Conservation (phyloP, 331 rosid genomes). For the Spiraea crenata region DNA sequence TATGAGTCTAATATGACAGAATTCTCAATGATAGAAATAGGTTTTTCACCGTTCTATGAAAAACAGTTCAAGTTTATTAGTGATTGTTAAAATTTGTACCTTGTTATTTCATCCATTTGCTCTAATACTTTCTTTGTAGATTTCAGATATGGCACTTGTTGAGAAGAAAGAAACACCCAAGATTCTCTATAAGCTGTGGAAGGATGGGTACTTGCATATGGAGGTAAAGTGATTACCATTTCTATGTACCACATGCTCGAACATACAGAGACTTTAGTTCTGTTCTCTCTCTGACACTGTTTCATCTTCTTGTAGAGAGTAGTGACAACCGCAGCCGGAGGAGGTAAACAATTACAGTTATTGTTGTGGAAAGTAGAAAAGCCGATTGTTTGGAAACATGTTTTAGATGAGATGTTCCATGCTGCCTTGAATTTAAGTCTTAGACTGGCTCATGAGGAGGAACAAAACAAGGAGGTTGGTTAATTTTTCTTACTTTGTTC, state of each 20-base stretch:
- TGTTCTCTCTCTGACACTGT: neutral
- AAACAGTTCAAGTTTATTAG: neutral
- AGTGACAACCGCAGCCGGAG: slow-evolving; percentile 12
- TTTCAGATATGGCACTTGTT: slow-evolving; percentile 68
- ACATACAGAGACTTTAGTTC: neutral
- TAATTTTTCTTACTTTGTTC: neutral
- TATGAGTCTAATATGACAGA: neutral
- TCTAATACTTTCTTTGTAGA: slow-evolving; percentile 30
- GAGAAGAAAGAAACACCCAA: slow-evolving; percentile 81
- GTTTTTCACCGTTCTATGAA: neutral
- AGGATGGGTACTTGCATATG: slow-evolving; percentile 79
- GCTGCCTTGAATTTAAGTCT: slow-evolving; percentile 77
- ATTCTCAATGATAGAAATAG: neutral
- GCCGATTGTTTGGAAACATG: slow-evolving; percentile 57
- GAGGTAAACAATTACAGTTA: slow-evolving; percentile 29
- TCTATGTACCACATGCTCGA: neutral
- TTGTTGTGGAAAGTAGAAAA: slow-evolving; percentile 78
- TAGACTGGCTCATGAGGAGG: slow-evolving; percentile 56
- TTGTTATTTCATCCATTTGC: neutral
- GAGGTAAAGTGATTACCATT: slow-evolving; percentile 52
- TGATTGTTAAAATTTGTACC: neutral
- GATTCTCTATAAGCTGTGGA: slow-evolving; percentile 65
- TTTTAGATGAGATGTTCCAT: slow-evolving; percentile 84
- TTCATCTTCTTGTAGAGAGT: slow-evolving; percentile 59
- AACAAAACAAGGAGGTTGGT: slow-evolving; percentile 70